These are phyloP conservation scores for Albugo candida DNA, from an alignment of 352 stramenopile genomes.

Conservation along the genomic window DNA sequence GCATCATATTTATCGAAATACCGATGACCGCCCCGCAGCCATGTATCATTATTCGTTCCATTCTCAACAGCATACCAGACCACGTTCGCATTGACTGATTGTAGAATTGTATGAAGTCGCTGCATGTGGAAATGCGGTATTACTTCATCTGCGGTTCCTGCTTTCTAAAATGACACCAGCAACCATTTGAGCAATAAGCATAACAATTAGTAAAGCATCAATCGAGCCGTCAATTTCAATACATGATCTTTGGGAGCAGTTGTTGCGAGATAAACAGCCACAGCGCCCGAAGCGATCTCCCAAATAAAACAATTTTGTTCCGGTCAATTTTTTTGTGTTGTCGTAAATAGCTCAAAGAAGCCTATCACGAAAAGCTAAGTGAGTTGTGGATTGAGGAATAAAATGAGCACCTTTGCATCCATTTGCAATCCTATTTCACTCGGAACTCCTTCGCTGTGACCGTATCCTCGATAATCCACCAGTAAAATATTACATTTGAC, in stretches of 20 bases:
- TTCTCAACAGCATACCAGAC: constrained; percentile 69
- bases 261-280: constrained; percentile 80
- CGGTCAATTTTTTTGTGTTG: constrained; percentile 48
- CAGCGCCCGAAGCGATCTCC: constrained; percentile 82
- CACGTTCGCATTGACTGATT: constrained; percentile 9
- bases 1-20: constrained; percentile 63
- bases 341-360: not conserved
- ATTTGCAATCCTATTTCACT: constrained; percentile 81
- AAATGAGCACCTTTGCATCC: constrained; percentile 70
- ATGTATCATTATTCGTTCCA: constrained; percentile 90
- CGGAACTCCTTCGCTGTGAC: constrained; percentile 72
- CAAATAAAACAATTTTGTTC: constrained; percentile 81
- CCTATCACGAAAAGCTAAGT: not conserved
- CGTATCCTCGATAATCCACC: constrained; percentile 90
- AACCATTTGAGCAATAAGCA: constrained; percentile 18
- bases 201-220: not conserved
- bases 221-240: constrained; percentile 7
- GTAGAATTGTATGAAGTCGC: constrained; percentile 49
- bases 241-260: constrained; percentile 30
- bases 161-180: constrained; percentile 85
- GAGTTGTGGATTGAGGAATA: not conserved
- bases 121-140: constrained; percentile 84
- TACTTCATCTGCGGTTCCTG: constrained; percentile 78
- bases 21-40: constrained; percentile 67
- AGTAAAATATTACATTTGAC: constrained; percentile 80